Evolutionary conservation across 768 basidiomycete species (phyloP).

Genomic region (Termitomyces sp.): DNA sequence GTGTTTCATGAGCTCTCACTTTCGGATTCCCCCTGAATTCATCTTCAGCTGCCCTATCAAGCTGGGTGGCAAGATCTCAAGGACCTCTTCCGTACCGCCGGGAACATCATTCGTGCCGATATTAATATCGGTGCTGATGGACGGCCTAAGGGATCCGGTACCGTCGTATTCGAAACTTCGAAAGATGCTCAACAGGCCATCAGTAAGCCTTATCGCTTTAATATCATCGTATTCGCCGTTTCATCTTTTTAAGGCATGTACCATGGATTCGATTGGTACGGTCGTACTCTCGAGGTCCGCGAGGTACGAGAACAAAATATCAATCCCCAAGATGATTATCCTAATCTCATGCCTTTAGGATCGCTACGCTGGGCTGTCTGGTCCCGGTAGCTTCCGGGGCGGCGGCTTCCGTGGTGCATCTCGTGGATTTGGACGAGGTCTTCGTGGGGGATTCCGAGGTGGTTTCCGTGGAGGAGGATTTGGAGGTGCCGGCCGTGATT

Average conservation of each 20-base stretch:
- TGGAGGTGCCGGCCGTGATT: constrained; percentile 62
- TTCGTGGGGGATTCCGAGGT: constrained; percentile 46
- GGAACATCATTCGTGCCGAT: constrained; percentile 93
- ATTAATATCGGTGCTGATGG: constrained; percentile 93
- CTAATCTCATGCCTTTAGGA: constrained; percentile 45
- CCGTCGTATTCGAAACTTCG: constrained; percentile 89
- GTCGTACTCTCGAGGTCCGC: constrained; percentile 90
- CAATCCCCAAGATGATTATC: not conserved
- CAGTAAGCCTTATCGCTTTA: constrained; percentile 47
- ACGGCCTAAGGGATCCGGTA: constrained; percentile 94
- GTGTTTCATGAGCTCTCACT: constrained; percentile 17
- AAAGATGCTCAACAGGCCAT: constrained; percentile 93
- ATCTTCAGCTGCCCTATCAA: constrained; percentile 79
- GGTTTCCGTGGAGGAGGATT: constrained; percentile 53
- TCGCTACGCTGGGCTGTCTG: constrained; percentile 83
- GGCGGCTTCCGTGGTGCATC: constrained; percentile 44
- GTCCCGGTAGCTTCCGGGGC: constrained; percentile 60
- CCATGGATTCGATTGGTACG: constrained; percentile 97
- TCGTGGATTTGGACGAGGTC: constrained; percentile 29
- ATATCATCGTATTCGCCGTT: not conserved
- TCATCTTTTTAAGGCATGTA: constrained; percentile 70
- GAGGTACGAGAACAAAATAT: constrained; percentile 53
- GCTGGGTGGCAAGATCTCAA: constrained; percentile 99
- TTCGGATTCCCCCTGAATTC: not conserved
- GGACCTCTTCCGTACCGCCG: constrained; percentile 93